Conservation (phyloP, 495 filamentous ascomycete genomes). For the Darksidea phi region DNA sequence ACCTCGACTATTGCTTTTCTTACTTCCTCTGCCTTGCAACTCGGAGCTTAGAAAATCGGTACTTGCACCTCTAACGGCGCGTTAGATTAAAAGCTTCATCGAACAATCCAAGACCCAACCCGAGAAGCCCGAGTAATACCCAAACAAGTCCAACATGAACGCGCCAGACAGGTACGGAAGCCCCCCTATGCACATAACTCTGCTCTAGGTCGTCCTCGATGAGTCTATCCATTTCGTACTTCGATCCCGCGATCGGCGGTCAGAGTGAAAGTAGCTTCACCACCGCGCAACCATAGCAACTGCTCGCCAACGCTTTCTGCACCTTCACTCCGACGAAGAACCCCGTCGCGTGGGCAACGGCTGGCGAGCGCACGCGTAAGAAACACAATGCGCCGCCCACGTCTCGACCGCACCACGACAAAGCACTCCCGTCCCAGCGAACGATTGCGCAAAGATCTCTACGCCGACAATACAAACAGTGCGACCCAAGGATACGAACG, state of each 20-base stretch:
- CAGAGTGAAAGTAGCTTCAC: no score
- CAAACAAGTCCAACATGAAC: slow-evolving; percentile 55
- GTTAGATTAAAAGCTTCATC: no score
- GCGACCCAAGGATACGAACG: neutral
- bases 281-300: neutral
- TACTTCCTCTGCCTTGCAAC: neutral
- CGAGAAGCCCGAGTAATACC: neutral
- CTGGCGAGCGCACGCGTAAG: neutral
- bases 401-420: neutral
- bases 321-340: neutral
- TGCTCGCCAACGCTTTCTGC: no score
- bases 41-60: no score
- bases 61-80: no score
- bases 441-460: no score
- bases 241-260: no score
- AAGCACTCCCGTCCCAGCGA: neutral
- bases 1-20: neutral
- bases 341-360: neutral
- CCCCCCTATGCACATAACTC: slow-evolving; percentile 3
- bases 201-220: neutral
- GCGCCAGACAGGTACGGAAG: slow-evolving; percentile 64
- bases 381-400: neutral
- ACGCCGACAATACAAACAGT: neutral
- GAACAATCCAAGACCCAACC: neutral
- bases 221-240: neutral